Percentiles rank a stretch among this genome's conserved stretches.
Conservation (phyloP, 805 yeast genomes). For the Yarrowia hollandica region DNA sequence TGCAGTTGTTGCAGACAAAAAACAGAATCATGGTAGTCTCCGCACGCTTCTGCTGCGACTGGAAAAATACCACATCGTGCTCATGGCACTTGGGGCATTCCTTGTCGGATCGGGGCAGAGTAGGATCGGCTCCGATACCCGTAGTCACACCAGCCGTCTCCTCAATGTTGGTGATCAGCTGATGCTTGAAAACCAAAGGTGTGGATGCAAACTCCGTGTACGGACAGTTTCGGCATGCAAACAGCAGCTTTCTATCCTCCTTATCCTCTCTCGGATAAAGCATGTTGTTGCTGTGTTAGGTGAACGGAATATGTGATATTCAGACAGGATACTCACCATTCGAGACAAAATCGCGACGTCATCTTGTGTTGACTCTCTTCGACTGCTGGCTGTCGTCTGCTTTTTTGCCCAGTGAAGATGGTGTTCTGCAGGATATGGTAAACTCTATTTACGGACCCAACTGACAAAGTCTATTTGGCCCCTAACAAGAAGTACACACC, state of each 20-base stretch:
- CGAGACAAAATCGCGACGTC: slow-evolving; percentile 93
- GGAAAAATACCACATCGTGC: slow-evolving; percentile 93
- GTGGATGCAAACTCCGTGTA: slow-evolving; percentile 89
- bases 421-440: slow-evolving; percentile 13
- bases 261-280: slow-evolving; percentile 95
- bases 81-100: slow-evolving; percentile 89
- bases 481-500: too few species aligned
- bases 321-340: slow-evolving; percentile 56
- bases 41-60: slow-evolving; percentile 89
- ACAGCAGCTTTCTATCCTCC: slow-evolving; percentile 68
- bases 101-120: slow-evolving; percentile 91
- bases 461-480: neutral
- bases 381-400: slow-evolving; percentile 5
- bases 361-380: neutral
- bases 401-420: slow-evolving; percentile 22
- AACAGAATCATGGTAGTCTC: slow-evolving; percentile 80
- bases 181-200: slow-evolving; percentile 85
- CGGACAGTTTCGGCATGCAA: slow-evolving; percentile 92
- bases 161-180: slow-evolving; percentile 82
- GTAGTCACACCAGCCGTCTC: slow-evolving; percentile 97
- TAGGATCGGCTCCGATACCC: slow-evolving; percentile 96
- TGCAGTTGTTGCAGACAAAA: slow-evolving; percentile 87
- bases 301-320: too few species aligned
- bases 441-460: neutral
- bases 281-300: slow-evolving; percentile 78